Evolutionary conservation across 305 asterid genomes (phyloP).

Genomic region (Euphrasia arctica): DNA sequence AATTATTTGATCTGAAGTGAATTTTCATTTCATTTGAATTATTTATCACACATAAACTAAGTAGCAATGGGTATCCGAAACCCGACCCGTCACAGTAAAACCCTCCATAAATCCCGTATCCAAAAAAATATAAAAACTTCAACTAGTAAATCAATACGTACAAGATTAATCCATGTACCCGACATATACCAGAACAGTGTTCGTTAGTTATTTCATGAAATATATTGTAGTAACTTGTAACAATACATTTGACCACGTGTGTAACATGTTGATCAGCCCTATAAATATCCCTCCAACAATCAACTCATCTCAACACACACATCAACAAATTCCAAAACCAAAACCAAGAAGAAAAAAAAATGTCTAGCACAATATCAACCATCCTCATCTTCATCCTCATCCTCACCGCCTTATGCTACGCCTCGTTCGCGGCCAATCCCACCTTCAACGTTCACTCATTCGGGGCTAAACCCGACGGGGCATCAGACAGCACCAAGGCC

Average conservation of each 20-base stretch:
- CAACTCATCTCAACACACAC: not conserved
- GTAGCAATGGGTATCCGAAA: no score
- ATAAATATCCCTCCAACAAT: conserved; percentile 23
- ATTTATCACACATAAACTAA: no score
- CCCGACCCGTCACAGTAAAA: conserved; percentile 6
- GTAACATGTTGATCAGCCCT: conserved; percentile 5
- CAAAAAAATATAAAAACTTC: not conserved
- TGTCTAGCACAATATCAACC: conserved; percentile 19
- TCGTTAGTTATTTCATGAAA: conserved; percentile 18
- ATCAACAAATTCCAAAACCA: no score
- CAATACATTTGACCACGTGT: conserved; percentile 8
- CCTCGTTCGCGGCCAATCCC: conserved; percentile 30
- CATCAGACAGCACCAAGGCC: conserved; percentile 47
- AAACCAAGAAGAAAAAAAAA: not conserved
- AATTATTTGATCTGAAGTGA: no score
- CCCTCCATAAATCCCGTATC: conserved; percentile 10
- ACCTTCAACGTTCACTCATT: conserved; percentile 41
- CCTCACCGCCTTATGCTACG: conserved; percentile 4
- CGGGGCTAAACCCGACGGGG: conserved; percentile 60
- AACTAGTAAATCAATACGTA: not conserved
- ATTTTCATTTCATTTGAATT: no score
- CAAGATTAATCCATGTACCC: conserved; percentile 4
- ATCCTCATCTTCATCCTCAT: conserved; percentile 12
- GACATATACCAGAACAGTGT: conserved; percentile 16
- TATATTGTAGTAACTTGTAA: not conserved